Conservation (phyloP, 75 land plant genomes). For the Pinus taeda region DNA sequence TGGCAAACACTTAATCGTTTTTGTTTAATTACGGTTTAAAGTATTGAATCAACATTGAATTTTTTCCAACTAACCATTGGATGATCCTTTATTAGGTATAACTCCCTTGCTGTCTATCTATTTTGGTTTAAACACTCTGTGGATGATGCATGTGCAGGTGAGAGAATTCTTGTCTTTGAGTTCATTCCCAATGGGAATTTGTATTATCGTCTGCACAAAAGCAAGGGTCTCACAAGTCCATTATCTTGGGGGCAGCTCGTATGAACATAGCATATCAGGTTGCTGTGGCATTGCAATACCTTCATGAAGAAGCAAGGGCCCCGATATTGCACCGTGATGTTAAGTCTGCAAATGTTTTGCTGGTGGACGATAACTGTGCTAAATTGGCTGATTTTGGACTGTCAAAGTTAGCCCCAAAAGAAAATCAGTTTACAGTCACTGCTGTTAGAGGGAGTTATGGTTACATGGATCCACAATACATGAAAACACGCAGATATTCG, state of each 20-base stretch:
- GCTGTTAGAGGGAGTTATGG: conserved; percentile 22
- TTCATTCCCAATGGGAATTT: conserved; percentile 32
- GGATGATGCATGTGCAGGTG: conserved; percentile 12
- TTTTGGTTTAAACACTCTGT: no score
- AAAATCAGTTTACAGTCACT: neutral
- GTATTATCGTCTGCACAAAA: conserved; percentile 26
- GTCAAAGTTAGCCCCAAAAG: conserved; percentile 27
- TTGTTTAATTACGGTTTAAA: no score
- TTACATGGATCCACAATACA: conserved; percentile 19
- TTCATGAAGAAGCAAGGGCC: conserved; percentile 22
- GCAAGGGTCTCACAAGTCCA: conserved; percentile 8
- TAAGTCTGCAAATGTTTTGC: conserved; percentile 37
- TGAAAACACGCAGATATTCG: conserved; percentile 18
- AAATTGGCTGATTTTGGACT: conserved; percentile 63
- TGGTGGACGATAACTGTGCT: conserved; percentile 29
- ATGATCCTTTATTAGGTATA: no score
- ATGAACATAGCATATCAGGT: conserved; percentile 27
- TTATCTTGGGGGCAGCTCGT: conserved; percentile 25
- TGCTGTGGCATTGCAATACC: conserved; percentile 27
- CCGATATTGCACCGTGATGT: conserved; percentile 30
- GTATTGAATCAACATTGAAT: no score
- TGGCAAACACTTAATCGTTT: no score
- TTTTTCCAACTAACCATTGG: no score
- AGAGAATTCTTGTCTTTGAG: conserved; percentile 39
- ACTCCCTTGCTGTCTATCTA: no score